These are phyloP conservation scores for Pholiota microspora DNA, from an alignment of 768 basidiomycete genomes.

Conservation along the genomic window DNA sequence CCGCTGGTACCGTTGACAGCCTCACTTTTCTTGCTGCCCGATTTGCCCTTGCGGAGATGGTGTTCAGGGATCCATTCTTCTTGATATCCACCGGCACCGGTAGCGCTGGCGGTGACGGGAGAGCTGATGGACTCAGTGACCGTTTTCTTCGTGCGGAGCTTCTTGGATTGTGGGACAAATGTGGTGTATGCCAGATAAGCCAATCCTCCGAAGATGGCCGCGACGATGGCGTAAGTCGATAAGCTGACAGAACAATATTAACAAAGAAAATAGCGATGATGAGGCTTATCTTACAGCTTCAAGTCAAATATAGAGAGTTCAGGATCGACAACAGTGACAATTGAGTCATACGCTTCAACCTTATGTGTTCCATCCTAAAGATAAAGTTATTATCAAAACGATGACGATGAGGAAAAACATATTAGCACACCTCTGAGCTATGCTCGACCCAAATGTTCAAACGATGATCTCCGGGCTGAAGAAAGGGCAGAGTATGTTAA, in stretches of 20 bases:
- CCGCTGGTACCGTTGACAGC: conserved; percentile 49
- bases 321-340: conserved; percentile 80
- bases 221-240: conserved; percentile 70
- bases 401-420: background rate
- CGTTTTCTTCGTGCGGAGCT: conserved; percentile 45
- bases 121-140: conserved; percentile 44
- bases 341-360: conserved; percentile 69
- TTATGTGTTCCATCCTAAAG: conserved; percentile 55
- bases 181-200: conserved; percentile 65
- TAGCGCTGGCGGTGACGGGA: conserved; percentile 59
- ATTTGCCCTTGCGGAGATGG: conserved; percentile 70
- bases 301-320: conserved; percentile 75
- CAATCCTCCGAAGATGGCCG: conserved; percentile 58
- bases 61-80: conserved; percentile 95
- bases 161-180: conserved; percentile 66
- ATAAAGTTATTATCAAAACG: background rate
- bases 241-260: conserved; percentile 33
- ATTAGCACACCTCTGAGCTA: conserved; percentile 49
- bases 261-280: conserved; percentile 3
- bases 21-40: conserved; percentile 44
- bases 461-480: conserved; percentile 71
- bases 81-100: conserved; percentile 69
- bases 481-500: background rate
- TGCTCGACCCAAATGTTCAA: conserved; percentile 80
- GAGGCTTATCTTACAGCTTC: conserved; percentile 59